A percentile compares a stretch with the other conserved stretches of the same genome.
Evolutionary conservation across 75 land plant species (phyloP).

Genomic region (Selaginella moellendorffii): DNA sequence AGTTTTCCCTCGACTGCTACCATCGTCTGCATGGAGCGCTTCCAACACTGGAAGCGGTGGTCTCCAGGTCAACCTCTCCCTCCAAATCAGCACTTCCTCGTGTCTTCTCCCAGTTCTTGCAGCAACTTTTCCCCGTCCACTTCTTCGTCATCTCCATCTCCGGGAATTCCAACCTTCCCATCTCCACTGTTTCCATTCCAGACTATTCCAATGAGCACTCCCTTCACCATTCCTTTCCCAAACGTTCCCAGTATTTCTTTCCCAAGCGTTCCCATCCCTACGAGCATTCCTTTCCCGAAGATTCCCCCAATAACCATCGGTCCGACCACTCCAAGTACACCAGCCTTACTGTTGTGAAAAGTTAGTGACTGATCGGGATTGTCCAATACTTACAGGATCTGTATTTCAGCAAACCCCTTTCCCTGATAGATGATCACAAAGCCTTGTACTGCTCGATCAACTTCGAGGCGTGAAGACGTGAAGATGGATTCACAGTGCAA

Average conservation of each 20-base stretch:
- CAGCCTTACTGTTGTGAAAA: no score
- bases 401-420: not conserved
- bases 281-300: not conserved
- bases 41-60: not conserved
- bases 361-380: no score
- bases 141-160: not conserved
- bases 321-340: not conserved
- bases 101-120: not conserved
- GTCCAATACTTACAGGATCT: not conserved
- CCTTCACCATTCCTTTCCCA: not conserved
- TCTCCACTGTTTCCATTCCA: not conserved
- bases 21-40: not conserved
- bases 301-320: not conserved
- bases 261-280: not conserved
- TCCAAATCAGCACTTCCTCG: not conserved
- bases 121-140: not conserved
- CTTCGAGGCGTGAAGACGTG: not conserved
- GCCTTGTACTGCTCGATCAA: not conserved
- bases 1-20: not conserved
- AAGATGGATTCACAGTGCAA: conserved; percentile 46
- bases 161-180: no score
- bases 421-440: not conserved
- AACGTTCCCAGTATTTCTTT: not conserved
- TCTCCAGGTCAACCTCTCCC: not conserved
- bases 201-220: not conserved